These are phyloP conservation scores for Dothiorella sarmentorum DNA, from an alignment of 2,329 filamentous ascomycete genomes.

Conservation along the genomic window DNA sequence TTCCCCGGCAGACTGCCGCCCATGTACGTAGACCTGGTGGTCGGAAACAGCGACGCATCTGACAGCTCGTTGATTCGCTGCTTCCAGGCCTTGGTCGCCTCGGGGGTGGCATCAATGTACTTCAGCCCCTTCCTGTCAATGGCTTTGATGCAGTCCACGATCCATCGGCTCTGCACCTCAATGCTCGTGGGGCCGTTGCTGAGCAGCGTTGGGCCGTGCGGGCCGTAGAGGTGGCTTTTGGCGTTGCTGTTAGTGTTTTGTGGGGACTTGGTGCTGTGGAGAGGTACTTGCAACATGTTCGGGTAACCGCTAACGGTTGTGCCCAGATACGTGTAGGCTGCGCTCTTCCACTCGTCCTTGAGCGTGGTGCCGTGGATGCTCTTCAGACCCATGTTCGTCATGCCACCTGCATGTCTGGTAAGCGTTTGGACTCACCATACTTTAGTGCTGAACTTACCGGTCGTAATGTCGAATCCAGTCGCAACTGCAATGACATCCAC, in stretches of 20 bases:
- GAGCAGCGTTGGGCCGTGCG: constrained; percentile 43
- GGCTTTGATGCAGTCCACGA: constrained; percentile 36
- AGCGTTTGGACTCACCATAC: constrained; percentile 43
- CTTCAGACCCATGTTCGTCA: constrained; percentile 39
- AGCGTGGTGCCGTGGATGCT: constrained; percentile 37
- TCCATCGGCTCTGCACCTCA: constrained; percentile 41
- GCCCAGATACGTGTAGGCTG: constrained; percentile 42
- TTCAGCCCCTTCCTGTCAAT: constrained; percentile 28
- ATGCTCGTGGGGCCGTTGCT: constrained; percentile 42
- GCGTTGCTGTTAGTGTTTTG: not conserved
- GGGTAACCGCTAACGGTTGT: constrained; percentile 40
- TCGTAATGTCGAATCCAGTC: constrained; percentile 37
- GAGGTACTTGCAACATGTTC: constrained; percentile 36
- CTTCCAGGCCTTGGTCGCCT: constrained; percentile 41
- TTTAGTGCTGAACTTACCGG: constrained; percentile 39
- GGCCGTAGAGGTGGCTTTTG: constrained; percentile 35
- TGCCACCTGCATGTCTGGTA: constrained; percentile 43
- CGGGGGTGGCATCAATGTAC: constrained; percentile 35
- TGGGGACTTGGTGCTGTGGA: too few species aligned
- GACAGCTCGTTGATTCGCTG: constrained; percentile 39
- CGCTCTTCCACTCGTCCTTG: constrained; percentile 40
- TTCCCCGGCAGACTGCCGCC: constrained; percentile 48
- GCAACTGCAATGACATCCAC: constrained; percentile 33
- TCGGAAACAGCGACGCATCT: constrained; percentile 41
- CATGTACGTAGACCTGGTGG: constrained; percentile 39